Base-by-base conservation (phyloP, 2,329 filamentous ascomycete species). In the Phaeosphaeriaceae sp. region DNA sequence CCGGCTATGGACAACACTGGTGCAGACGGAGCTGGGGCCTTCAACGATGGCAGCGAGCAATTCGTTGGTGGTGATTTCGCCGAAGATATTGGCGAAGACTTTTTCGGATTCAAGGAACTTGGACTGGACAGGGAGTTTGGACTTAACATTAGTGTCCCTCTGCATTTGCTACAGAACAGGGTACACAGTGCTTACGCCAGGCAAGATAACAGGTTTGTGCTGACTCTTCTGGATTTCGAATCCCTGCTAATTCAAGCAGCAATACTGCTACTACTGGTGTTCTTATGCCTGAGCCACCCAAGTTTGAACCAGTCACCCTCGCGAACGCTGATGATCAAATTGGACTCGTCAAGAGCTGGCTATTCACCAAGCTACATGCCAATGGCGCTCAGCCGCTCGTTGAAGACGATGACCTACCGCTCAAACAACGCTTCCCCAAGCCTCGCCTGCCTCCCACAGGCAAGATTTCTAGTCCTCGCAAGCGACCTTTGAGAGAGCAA, bases 31-130 rank as follows among this genome's bases (percentile, higher is more conserved):
- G 93, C 90, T 4, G 91, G 91, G 56, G 92, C 93, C 7, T 99
- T 99, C 84, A 93, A 96, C 63, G 95, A 99, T 70, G 94, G 94
- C 65, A 97, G 93, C 77, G 95, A 99, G 65, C 95, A 98, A 75
- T 99, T 98, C 69, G 89, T 97, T 49, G 93, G 92, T 48, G 95
- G 95, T 61, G 95, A 99, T 78, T 99, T 99, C 76, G 95, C 95
- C 0, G 95, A 97, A 76, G 95, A 99, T 69, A 91, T 99, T 13
- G 94, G 94, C 61, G 95, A 99, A 82, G 95, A 99, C 80, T 99
- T 97, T 86, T 99, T 99, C 73, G 95, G 95, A 26, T 98, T 99
- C 86, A 94, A 93, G 75, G 94, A 97, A 60, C 87, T 99, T 48
- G 95, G 95, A 46, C 85, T 99, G 58, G 93, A 97, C 71, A 90